Percentiles rank a stretch among this genome's conserved stretches.
phyloP scores from a whole-genome alignment of 805 yeast genomes.

The Hanseniaspora nectarophila region DNA sequence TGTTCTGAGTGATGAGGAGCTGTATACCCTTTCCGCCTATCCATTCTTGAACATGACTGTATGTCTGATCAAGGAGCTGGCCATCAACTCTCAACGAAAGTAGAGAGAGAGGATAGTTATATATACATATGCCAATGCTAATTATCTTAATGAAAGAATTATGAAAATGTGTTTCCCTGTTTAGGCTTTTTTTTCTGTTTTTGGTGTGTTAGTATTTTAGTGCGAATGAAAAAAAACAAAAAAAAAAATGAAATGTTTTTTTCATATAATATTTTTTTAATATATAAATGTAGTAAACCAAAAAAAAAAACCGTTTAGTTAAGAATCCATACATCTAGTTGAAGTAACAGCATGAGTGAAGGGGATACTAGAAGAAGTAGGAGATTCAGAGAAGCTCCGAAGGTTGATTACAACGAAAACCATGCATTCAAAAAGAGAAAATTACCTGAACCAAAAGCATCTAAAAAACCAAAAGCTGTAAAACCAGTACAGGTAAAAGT shows the following conservation, averaged over 20 bases:
- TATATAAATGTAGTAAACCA: no score
- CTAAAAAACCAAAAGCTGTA: background rate
- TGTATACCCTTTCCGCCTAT: slow-evolving; percentile 85
- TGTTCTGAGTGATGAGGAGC: slow-evolving; percentile 45
- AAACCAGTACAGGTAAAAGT: background rate
- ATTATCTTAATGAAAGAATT: no score
- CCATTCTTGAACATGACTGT: slow-evolving; percentile 92
- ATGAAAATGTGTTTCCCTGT: no score
- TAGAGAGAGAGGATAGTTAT: no score
- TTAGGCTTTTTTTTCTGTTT: no score
- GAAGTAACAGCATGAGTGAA: slow-evolving; percentile 5
- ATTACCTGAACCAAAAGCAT: background rate
- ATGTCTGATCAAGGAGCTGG: slow-evolving; percentile 85
- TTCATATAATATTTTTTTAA: no score
- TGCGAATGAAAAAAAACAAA: no score
- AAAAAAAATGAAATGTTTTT: no score
- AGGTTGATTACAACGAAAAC: background rate
- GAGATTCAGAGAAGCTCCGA: slow-evolving; percentile 1
- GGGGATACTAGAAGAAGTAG: slow-evolving; percentile 11
- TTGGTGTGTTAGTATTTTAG: no score
- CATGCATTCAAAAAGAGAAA: background rate
- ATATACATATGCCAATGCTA: no score
- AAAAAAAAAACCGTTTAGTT: no score
- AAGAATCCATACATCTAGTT: no score
- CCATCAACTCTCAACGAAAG: slow-evolving; percentile 47